A percentile compares a stretch with the other conserved stretches of the same genome.
phyloP scores from a whole-genome alignment of 805 yeast genomes.

The Candida nonsorbophila region DNA sequence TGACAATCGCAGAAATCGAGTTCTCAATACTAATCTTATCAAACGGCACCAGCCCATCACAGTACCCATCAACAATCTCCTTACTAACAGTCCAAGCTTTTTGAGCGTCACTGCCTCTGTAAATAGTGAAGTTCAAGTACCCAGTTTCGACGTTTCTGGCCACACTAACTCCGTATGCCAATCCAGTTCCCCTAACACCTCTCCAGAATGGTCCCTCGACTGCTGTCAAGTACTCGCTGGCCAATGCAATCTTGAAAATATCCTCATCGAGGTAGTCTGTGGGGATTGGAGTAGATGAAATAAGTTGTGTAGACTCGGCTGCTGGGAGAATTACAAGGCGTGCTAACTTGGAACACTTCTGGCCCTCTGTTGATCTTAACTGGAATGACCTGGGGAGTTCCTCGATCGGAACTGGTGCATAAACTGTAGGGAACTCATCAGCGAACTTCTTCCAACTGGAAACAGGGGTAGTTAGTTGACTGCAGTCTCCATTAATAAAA shows the following conservation, averaged over 20 bases:
- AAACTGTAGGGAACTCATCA: constrained; percentile 13
- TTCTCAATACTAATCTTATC: constrained; percentile 62
- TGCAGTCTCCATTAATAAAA: constrained; percentile 65
- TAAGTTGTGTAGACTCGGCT: constrained; percentile 73
- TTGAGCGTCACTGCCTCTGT: constrained; percentile 79
- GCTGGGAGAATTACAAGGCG: constrained; percentile 71
- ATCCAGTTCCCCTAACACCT: constrained; percentile 90
- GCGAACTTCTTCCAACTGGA: constrained; percentile 49
- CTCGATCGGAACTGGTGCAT: constrained; percentile 10
- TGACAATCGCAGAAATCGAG: constrained; percentile 72
- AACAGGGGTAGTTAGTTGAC: constrained; percentile 49
- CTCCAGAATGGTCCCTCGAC: constrained; percentile 98
- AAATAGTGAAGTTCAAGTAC: constrained; percentile 58
- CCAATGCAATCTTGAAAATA: constrained; percentile 63
- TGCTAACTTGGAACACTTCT: constrained; percentile 47
- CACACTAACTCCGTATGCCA: constrained; percentile 83
- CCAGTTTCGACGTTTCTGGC: constrained; percentile 60
- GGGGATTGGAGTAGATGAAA: constrained; percentile 57
- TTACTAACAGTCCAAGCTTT: constrained; percentile 61
- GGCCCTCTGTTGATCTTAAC: constrained; percentile 54
- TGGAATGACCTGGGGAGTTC: constrained; percentile 48
- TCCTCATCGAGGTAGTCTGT: constrained; percentile 45
- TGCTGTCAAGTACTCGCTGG: constrained; percentile 71
- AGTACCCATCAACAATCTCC: constrained; percentile 56
- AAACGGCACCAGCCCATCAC: constrained; percentile 47